Conservation (phyloP, 805 yeast species). For the Myxozyma sirexii region DNA sequence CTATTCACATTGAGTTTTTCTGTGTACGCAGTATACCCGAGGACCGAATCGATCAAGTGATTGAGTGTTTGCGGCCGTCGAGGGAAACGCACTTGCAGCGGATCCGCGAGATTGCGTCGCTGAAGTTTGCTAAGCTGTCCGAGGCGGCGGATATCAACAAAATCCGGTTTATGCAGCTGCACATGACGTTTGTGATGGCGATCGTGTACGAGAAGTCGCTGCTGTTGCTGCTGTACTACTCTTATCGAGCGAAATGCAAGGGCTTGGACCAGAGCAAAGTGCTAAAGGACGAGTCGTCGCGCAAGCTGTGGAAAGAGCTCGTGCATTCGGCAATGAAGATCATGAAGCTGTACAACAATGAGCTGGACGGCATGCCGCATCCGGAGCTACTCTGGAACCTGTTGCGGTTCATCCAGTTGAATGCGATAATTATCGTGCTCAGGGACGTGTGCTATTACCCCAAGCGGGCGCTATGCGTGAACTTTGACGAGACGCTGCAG, state of each 20-base stretch:
- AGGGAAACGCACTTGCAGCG: not conserved
- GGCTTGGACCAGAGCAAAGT: not conserved
- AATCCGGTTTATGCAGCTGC: not conserved
- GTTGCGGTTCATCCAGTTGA: not conserved
- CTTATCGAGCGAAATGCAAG: not conserved
- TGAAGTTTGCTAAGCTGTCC: not conserved
- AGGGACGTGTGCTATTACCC: constrained; percentile 7
- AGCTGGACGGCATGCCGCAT: not conserved
- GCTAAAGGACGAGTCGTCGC: not conserved
- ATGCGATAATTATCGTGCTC: not conserved
- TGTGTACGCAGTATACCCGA: not conserved
- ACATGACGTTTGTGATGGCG: not conserved
- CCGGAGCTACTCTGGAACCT: constrained; percentile 3
- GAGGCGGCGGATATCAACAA: constrained; percentile 2
- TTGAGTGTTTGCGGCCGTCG: not conserved
- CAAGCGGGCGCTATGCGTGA: not conserved
- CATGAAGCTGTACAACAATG: not conserved
- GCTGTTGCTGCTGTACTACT: not conserved
- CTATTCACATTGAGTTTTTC: not conserved
- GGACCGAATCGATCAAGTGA: not conserved
- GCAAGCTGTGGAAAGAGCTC: not conserved
- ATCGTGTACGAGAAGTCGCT: not conserved
- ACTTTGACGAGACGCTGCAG: constrained; percentile 1
- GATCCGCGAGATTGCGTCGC: not conserved
- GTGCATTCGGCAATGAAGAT: not conserved